These are phyloP conservation scores for Ambrosiella xylebori DNA, from an alignment of 2,329 filamentous ascomycete species.

Conservation along the genomic window DNA sequence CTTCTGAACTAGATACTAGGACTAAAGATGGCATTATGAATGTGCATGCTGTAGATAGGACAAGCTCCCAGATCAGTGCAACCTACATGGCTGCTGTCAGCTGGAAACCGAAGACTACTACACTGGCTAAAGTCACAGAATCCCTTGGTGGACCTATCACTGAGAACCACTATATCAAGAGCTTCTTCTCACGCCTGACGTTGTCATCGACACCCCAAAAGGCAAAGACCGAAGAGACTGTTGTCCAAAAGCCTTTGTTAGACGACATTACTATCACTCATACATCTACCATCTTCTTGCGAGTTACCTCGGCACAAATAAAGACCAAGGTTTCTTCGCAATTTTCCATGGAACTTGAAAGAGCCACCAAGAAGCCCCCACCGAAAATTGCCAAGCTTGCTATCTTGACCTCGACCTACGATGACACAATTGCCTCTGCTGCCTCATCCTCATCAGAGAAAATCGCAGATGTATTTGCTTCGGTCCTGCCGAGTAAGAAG, in stretches of 20 bases:
- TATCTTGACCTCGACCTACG: slow-evolving; percentile 79
- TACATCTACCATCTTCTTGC: slow-evolving; percentile 69
- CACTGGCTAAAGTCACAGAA: slow-evolving; percentile 27
- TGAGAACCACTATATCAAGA: slow-evolving; percentile 48
- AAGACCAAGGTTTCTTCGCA: slow-evolving; percentile 54
- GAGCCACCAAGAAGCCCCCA: slow-evolving; percentile 92
- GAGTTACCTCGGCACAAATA: slow-evolving; percentile 71
- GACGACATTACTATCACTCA: slow-evolving; percentile 57
- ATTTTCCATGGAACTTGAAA: slow-evolving; percentile 73
- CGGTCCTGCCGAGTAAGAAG: slow-evolving; percentile 74
- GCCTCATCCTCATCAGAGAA: slow-evolving; percentile 29
- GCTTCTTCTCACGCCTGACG: slow-evolving; percentile 60
- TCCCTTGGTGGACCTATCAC: slow-evolving; percentile 31
- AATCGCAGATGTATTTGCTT: slow-evolving; percentile 62
- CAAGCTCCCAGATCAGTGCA: slow-evolving; percentile 83
- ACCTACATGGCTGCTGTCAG: slow-evolving; percentile 74
- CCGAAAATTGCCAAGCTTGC: slow-evolving; percentile 75
- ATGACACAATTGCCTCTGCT: slow-evolving; percentile 54
- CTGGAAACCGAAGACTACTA: slow-evolving; percentile 47
- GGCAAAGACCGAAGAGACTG: slow-evolving; percentile 38
- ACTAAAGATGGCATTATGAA: slow-evolving; percentile 84
- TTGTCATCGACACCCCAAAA: slow-evolving; percentile 35
- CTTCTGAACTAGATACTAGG: slow-evolving; percentile 60
- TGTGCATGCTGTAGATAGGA: slow-evolving; percentile 60
- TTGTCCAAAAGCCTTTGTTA: slow-evolving; percentile 41